Evolutionary conservation across 1,284 basidiomycete species (phyloP).

Genomic region (Papiliotrema flavescens): DNA sequence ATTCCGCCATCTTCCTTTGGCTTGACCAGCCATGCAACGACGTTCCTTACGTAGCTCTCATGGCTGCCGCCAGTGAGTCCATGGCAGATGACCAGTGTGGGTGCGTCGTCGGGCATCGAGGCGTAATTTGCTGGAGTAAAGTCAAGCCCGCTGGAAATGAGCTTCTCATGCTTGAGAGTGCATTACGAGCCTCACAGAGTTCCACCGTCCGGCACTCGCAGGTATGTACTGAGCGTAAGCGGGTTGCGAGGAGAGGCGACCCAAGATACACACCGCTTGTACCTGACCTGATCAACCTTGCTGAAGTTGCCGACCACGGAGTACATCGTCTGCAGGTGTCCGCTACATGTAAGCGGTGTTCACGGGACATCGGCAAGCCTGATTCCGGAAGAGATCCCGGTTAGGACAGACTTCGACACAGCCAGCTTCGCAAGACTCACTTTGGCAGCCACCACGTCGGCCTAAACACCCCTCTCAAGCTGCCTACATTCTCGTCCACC

Average conservation of each 20-base stretch:
- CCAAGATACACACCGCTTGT: constrained; percentile 57
- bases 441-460: constrained; percentile 50
- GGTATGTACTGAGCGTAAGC: constrained; percentile 52
- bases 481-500: constrained; percentile 40
- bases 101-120: constrained; percentile 60
- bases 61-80: constrained; percentile 86
- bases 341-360: constrained; percentile 23
- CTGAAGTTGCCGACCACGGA: constrained; percentile 58
- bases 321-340: constrained; percentile 52
- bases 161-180: constrained; percentile 53
- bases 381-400: not conserved
- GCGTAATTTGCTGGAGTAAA: constrained; percentile 50
- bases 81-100: constrained; percentile 73
- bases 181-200: constrained; percentile 54
- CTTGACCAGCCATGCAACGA: constrained; percentile 64
- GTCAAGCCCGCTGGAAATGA: constrained; percentile 57
- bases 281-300: constrained; percentile 65
- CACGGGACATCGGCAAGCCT: not conserved
- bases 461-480: constrained; percentile 42
- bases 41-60: constrained; percentile 80
- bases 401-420: not conserved
- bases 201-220: constrained; percentile 65
- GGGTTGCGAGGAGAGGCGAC: constrained; percentile 53
- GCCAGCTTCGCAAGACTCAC: constrained; percentile 19
- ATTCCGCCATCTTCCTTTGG: constrained; percentile 70